Base-by-base conservation (phyloP, 306 rosid species). In the Heteromeles arbutifolia region DNA sequence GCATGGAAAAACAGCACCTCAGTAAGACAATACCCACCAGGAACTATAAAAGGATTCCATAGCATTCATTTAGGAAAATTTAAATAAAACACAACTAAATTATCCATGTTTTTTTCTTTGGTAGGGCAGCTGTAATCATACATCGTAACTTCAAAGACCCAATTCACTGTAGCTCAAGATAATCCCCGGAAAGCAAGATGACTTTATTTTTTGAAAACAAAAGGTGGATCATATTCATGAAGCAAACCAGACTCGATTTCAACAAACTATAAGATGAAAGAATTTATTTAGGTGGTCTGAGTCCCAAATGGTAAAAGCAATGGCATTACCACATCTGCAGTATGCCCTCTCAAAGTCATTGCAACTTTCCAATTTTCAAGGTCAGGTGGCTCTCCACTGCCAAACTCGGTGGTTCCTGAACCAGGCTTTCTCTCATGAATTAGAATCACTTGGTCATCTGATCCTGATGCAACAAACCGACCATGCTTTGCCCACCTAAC, bases 401-500 rank as follows among this genome's bases (percentile, higher is more conserved):
- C 99, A 79, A 95, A 95, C 73, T 95, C 99, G 0, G 99, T 92
- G 79, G 97, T 95, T 81, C 99, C 99, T 6, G 97, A 95, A 82
- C 99, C 99, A 84, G 98, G 93, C 88, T 96, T 96, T 79, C 97
- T 90, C 85, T 96, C 99, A 53, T 96, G 99, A 76, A 96, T 77
- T 74, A 90, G 80, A 87, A 96, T 96, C 56, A 77, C 96, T 85
- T 96, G 99, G 81, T 96, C 98, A 78, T 95, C 99, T 29, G 99
- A 96, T 29, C 99, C 99, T 17, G 99, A 92, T 11, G 99, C 99
- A 74, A 96, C 84, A 82, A 70, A 92, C 44, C 89, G 91, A 39
- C 99, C 97, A 50, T 96, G 97, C 80, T 89, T 95, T 15, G 98
- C 98, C 99, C 99, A 96, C 87, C 99, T 84, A 73, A 96, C 99